Percentiles rank a stretch among this genome's conserved stretches.
phyloP scores from a whole-genome alignment of 2,329 filamentous ascomycete genomes.

The Verticillium tricorpus region DNA sequence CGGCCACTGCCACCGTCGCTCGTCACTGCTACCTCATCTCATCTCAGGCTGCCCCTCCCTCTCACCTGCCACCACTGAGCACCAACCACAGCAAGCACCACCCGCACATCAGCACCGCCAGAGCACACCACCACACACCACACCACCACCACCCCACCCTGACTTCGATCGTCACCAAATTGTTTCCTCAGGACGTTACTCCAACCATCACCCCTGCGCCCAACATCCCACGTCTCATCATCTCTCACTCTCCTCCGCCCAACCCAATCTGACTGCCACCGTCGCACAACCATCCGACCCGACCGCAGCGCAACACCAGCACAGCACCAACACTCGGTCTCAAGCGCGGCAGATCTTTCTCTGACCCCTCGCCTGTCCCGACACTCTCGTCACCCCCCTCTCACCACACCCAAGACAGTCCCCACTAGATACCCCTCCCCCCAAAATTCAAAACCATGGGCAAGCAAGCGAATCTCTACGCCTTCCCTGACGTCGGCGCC shows the following conservation, averaged over 20 bases:
- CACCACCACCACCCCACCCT: neutral
- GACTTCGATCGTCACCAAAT: neutral
- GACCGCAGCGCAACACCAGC: neutral
- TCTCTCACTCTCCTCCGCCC: neutral
- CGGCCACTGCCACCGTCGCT: neutral
- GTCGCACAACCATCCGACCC: neutral
- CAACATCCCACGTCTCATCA: neutral
- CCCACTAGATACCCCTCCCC: constrained; percentile 1
- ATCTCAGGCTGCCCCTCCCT: neutral
- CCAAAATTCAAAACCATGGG: constrained; percentile 36
- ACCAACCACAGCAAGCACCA: neutral
- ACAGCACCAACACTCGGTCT: neutral
- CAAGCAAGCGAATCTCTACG: constrained; percentile 69
- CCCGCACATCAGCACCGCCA: neutral
- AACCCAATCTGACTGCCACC: neutral
- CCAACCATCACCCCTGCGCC: neutral
- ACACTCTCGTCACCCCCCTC: constrained; percentile 8
- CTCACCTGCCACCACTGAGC: neutral
- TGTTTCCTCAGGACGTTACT: neutral
- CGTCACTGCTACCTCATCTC: neutral
- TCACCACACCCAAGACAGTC: constrained; percentile 4
- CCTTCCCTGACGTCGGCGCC: constrained; percentile 64
- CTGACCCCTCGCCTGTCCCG: neutral
- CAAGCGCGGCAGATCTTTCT: neutral
- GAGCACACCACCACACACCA: neutral